Percentiles rank a stretch among this genome's conserved stretches.
Conservation (phyloP, 1,139 yeast species). For the Yamadazyma oceani region DNA sequence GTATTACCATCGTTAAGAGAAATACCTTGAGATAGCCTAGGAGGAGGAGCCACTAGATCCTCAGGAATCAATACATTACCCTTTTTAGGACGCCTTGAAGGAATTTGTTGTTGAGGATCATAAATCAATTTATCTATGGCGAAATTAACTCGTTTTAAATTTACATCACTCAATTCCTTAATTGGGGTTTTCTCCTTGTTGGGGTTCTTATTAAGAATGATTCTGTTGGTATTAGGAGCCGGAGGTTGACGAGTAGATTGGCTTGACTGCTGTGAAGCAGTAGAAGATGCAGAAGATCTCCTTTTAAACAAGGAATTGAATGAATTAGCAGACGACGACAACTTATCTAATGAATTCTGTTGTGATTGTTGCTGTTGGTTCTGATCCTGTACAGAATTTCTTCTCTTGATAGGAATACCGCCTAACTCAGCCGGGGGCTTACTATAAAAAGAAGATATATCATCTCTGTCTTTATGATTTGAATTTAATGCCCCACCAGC, state of each 20-base stretch:
- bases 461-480: constrained; percentile 5
- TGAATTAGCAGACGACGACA: constrained; percentile 11
- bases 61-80: constrained; percentile 82
- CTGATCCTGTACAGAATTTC: constrained; percentile 11
- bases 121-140: constrained; percentile 64
- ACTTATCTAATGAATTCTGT: constrained; percentile 8
- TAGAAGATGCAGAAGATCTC: constrained; percentile 15
- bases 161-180: constrained; percentile 33
- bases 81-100: constrained; percentile 76
- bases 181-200: constrained; percentile 36
- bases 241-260: constrained; percentile 13
- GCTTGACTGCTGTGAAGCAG: constrained; percentile 13
- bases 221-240: constrained; percentile 19
- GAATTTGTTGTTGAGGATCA: constrained; percentile 96
- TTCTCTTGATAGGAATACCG: constrained; percentile 15
- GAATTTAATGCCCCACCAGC: constrained; percentile 2
- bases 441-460: constrained; percentile 8
- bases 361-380: not conserved
- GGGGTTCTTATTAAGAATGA: constrained; percentile 49
- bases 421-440: constrained; percentile 17
- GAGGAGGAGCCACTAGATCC: constrained; percentile 62
- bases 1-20: constrained; percentile 35
- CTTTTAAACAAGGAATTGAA: constrained; percentile 18
- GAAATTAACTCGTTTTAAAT: constrained; percentile 70
- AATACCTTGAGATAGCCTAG: constrained; percentile 66